phyloP scores from a whole-genome alignment of 192 early-diverging fungal genomes.

The Mortierella alpina region DNA sequence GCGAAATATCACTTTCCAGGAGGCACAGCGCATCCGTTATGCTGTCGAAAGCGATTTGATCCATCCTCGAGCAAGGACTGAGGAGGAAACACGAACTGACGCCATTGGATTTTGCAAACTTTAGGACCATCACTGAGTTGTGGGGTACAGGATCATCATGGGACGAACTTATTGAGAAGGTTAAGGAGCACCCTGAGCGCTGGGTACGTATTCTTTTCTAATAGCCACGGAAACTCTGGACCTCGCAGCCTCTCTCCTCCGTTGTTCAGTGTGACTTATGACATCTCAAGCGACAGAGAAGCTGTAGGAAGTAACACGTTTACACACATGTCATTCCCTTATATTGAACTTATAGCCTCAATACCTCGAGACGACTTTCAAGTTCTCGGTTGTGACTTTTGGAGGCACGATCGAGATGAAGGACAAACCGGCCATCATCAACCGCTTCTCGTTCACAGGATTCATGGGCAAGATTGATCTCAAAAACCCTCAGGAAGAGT shows the following conservation, averaged over 20 bases:
- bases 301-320: too few species aligned
- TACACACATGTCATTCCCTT: too few species aligned
- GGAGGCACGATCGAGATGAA: conserved; percentile 76
- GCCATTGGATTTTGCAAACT: not conserved
- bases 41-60: too few species aligned
- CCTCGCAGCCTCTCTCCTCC: conserved; percentile 33
- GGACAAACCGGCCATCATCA: conserved; percentile 83
- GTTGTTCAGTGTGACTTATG: too few species aligned
- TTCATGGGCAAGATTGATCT: conserved; percentile 86
- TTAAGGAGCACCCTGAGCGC: conserved; percentile 69
- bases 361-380: conserved; percentile 73
- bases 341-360: conserved; percentile 46
- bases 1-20: conserved; percentile 5
- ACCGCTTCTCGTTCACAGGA: conserved; percentile 88
- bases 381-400: conserved; percentile 82
- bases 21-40: not conserved
- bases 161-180: conserved; percentile 67
- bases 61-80: not conserved
- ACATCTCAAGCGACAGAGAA: too few species aligned
- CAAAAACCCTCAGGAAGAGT: conserved; percentile 80
- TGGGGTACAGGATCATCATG: conserved; percentile 78
- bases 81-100: not conserved
- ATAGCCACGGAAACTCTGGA: not conserved
- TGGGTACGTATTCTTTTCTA: conserved; percentile 53
- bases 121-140: conserved; percentile 78